Base-by-base conservation (phyloP, 345 rosid species). In the Nasturtium officinale region DNA sequence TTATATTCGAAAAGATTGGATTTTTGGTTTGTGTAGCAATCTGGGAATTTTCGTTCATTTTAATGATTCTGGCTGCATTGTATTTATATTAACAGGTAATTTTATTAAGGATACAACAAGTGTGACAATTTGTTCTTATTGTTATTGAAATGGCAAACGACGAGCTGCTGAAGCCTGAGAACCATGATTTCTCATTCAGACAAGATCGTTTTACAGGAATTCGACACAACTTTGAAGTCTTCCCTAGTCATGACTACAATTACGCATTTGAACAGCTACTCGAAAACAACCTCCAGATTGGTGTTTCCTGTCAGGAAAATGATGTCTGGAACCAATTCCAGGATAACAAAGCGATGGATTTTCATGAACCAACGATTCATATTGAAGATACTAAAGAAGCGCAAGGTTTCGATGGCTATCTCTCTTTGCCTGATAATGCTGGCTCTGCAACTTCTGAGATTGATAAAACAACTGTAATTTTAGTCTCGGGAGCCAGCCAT, bases 121-220 rank as follows among this genome's bases (percentile, higher is more conserved):
- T 9, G 18, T 40, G 4, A 12, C 28, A 5, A 5, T 20, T 52
- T 26, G 10, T 40, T 21, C 2, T 28, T 3, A 28, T 5, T 33
- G 46, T 59, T 37, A 15, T 47, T 74, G 47, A 29, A 21, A 82
- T 79, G 85, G 85, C 43, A 17, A 74, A 82, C 57, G 61, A 65
- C 9, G 77, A 82, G 67, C 30, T 77, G 43, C 54, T 73, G 60
- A 66, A 76, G 30, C 46, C 70, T 45, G 68, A 68, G 69, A 82
- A 58, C 63, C 18, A 37, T 42, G 78, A 55, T 57, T 35, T 20
- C 18, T 76, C 74, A 2, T 40, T 72, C n/a, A 71, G 23, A 30
- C 78, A 75, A 53, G 78, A 78, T 43, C 78, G 69, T 4, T 73
- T 52, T 21, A 45, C 58, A 0, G 81, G 65, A n/a, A 65, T 61